Percentiles rank a stretch among this genome's conserved stretches.
phyloP scores from a whole-genome alignment of 306 rosid genomes.

The Cicer cuneatum region DNA sequence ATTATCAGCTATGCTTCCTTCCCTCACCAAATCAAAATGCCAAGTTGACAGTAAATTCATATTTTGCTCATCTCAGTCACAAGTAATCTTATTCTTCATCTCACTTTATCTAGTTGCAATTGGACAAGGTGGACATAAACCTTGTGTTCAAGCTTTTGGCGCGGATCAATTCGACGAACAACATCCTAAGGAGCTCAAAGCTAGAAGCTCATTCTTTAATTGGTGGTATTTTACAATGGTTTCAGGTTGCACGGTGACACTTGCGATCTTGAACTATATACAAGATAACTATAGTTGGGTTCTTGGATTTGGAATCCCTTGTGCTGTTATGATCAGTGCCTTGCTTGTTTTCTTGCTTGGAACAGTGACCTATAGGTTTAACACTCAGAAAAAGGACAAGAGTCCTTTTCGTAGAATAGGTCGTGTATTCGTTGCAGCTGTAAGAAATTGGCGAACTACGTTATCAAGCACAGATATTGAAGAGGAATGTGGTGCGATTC shows the following conservation, averaged over 20 bases:
- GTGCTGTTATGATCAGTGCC: slow-evolving; percentile 54
- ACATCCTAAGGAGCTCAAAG: slow-evolving; percentile 64
- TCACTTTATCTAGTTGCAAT: slow-evolving; percentile 21
- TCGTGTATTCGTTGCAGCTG: slow-evolving; percentile 49
- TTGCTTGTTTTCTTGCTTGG: slow-evolving; percentile 65
- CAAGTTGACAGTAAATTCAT: neutral
- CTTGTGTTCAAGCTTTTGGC: slow-evolving; percentile 38
- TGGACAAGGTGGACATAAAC: slow-evolving; percentile 28
- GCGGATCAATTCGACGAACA: slow-evolving; percentile 58
- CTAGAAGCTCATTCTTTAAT: slow-evolving; percentile 81
- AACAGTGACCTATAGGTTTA: slow-evolving; percentile 58
- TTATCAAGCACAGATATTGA: slow-evolving; percentile 4
- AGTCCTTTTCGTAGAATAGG: slow-evolving; percentile 57
- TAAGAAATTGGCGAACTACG: slow-evolving; percentile 42
- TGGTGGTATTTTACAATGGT: slow-evolving; percentile 78
- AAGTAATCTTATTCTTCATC: slow-evolving; percentile 62
- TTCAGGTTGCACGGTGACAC: slow-evolving; percentile 49
- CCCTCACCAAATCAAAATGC: slow-evolving; percentile 42
- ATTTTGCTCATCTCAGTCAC: slow-evolving; percentile 49
- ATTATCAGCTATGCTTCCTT: slow-evolving; percentile 58
- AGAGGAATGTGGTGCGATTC: slow-evolving; percentile 41
- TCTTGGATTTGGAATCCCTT: slow-evolving; percentile 74
- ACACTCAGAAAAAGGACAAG: slow-evolving; percentile 34
- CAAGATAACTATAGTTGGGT: slow-evolving; percentile 69
- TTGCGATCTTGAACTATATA: slow-evolving; percentile 49